Base-by-base conservation (phyloP, 1,284 basidiomycete genomes). In the Microstroma glucosiphilum region DNA sequence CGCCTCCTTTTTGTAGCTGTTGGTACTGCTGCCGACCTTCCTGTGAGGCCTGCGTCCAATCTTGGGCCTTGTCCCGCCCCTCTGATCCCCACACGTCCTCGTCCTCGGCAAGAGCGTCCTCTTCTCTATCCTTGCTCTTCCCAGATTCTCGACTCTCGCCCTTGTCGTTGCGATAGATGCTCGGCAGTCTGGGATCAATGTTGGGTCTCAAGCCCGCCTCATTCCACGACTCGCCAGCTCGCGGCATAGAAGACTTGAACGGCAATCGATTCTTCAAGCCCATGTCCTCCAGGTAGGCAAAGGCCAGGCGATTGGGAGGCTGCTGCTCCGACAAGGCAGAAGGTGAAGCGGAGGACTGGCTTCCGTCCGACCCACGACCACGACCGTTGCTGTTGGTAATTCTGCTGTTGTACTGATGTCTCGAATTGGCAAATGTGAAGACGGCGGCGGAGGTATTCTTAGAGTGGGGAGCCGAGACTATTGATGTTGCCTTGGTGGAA, bases 171-270 rank as follows among this genome's bases (percentile, higher is more conserved):
- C 43, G 43, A 48, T n/a, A 48, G 43, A 21, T 17, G 21, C 51
- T 54, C 3, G 15, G 15, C 17, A 54, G 13, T 15, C 25, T 17
- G 21, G 51, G 51, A 25, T 54, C 51, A 13, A 54, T 25, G 25
- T 54, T 54, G 25, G 51, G 51, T 25, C 51, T 21, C 21, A 54
- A 25, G 13, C 51, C 51, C 21, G 51, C 51, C 8, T 54, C 51
- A 13, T 54, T 54, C 51, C 51, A 54, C 15, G 51, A 19, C 21
- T 26, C 13, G 15, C 51, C 51, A 13, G 51, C 51, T 13, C 25
- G 51, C 2, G 15, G 51, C 51, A 54, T 54, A 6, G 21, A 19
- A 19, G 51, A 54, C 51, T 54, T 54, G 51, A 54, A 54, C 2
- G 51, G 51, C 15, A 54, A 8, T 17, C 26, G n/a, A 13, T 54